Evolutionary conservation across 495 filamentous ascomycete genomes (phyloP).

Genomic region (Thermothielavioides terrestris): DNA sequence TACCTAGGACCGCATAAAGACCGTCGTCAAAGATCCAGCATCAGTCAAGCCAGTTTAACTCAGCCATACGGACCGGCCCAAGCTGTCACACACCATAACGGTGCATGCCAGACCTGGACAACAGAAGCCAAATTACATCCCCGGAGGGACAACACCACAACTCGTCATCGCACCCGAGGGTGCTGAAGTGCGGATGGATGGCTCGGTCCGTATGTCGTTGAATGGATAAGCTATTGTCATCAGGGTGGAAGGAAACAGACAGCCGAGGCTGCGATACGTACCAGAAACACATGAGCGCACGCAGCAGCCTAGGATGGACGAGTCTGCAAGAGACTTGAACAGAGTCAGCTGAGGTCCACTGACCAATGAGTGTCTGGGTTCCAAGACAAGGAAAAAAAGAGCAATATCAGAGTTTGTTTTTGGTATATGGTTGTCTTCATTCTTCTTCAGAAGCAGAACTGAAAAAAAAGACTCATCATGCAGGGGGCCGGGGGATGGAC

Average conservation of each 20-base stretch:
- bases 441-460: constrained; percentile 92
- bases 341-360: constrained; percentile 13
- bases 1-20: neutral
- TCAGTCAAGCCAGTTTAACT: constrained; percentile 46
- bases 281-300: neutral
- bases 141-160: constrained; percentile 67
- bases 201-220: constrained; percentile 74
- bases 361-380: neutral
- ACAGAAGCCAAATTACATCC: constrained; percentile 42
- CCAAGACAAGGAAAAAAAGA: neutral
- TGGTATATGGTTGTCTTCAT: constrained; percentile 78
- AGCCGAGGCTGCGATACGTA: neutral
- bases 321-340: neutral
- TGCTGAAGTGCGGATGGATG: constrained; percentile 73
- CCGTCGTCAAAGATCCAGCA: constrained; percentile 4
- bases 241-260: constrained; percentile 40
- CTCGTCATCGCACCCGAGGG: constrained; percentile 59
- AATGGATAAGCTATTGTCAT: constrained; percentile 99
- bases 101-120: constrained; percentile 24
- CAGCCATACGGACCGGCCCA: constrained; percentile 40
- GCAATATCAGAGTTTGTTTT: constrained; percentile 46
- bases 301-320: neutral
- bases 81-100: constrained; percentile 36
- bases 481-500: constrained; percentile 11
- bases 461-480: constrained; percentile 71